Base-by-base conservation (phyloP, 2,329 filamentous ascomycete species). In the Epichloe coenophiala region DNA sequence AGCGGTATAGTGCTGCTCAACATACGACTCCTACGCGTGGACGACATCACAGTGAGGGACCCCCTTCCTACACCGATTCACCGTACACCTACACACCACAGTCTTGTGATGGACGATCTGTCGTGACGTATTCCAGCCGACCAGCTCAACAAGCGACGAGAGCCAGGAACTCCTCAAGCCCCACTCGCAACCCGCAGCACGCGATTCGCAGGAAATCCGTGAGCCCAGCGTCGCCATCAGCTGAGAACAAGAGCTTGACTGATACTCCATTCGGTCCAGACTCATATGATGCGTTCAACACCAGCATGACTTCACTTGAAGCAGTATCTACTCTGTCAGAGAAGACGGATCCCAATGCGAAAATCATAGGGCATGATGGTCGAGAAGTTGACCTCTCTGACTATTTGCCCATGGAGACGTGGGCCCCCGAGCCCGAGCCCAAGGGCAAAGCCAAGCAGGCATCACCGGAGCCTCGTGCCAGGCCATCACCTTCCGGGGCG, bases 351-450 rank as follows among this genome's bases (percentile, higher is more conserved):
- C 68, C 73, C 1, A 74, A 77, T 48, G 82, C 79, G 8, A 87
- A 87, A 60, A 88, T 90, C 54, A 81, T 89, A 49, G 84, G 80
- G 1, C 76, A 85, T 55, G 84, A 88, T 61, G 86, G 86, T 6
- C 76, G 83, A 50, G 83, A 88, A 59, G 77, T 91, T 50, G 86
- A 91, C 60, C 86, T 86, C 1, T 88, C 84, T 0, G 86, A 91
- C 63, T 86, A 90, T 61, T 72, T 90, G 13, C 86, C 86, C 0
- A 78, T 88, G 62, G 81, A 86, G 50, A 80, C 80, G 1, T 89
- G 84, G 84, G 85, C 85, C 2, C 84, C 85, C 0, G 85, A 89
- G 59, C 85, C 85, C 0, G 83, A 86, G 57, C 74, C 76, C 2
- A 66, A 66, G 53, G 56, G 58, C 27, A 66, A 66, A 53, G 55